phyloP scores from a whole-genome alignment of 2,329 filamentous ascomycete species.

The Nannizzia gypsea region DNA sequence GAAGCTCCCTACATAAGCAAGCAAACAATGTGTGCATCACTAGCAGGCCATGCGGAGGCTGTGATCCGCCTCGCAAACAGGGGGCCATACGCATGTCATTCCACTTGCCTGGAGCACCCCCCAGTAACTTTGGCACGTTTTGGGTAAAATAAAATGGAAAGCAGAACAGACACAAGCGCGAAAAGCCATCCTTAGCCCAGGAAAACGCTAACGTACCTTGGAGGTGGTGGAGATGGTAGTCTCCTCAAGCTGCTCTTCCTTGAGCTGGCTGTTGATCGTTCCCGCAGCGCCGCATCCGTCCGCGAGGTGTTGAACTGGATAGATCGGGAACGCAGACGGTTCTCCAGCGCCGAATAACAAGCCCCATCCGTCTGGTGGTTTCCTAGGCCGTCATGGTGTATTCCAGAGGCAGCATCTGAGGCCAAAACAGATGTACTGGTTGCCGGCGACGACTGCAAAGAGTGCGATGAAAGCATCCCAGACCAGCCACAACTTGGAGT shows the following conservation, averaged over 20 bases:
- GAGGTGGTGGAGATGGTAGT: conserved; percentile 30
- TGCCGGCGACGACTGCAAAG: conserved; percentile 13
- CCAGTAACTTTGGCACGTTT: background rate
- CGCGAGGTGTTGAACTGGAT: conserved; percentile 29
- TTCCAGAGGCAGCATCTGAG: conserved; percentile 11
- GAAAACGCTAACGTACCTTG: conserved; percentile 24
- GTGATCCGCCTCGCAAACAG: too few relatives aligned
- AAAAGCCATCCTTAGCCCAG: background rate
- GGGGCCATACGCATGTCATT: background rate
- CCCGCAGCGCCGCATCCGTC: conserved; percentile 20
- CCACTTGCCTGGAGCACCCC: background rate
- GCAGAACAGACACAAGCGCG: background rate
- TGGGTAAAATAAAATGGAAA: background rate
- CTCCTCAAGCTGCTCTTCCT: conserved; percentile 18
- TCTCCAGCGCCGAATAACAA: conserved; percentile 17
- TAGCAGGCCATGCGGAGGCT: too few relatives aligned
- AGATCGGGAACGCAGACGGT: conserved; percentile 23
- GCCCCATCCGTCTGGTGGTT: conserved; percentile 10
- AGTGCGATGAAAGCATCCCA: conserved; percentile 13
- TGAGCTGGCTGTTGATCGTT: conserved; percentile 21
- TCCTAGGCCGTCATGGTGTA: conserved; percentile 6
- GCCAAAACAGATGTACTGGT: conserved; percentile 13
- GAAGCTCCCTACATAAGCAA: too few relatives aligned
- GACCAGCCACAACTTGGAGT: background rate
- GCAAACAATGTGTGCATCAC: background rate